Percentiles rank a stretch among this genome's conserved stretches.
phyloP scores from a whole-genome alignment of 352 stramenopile genomes.

The Phytophthora colocasiae region DNA sequence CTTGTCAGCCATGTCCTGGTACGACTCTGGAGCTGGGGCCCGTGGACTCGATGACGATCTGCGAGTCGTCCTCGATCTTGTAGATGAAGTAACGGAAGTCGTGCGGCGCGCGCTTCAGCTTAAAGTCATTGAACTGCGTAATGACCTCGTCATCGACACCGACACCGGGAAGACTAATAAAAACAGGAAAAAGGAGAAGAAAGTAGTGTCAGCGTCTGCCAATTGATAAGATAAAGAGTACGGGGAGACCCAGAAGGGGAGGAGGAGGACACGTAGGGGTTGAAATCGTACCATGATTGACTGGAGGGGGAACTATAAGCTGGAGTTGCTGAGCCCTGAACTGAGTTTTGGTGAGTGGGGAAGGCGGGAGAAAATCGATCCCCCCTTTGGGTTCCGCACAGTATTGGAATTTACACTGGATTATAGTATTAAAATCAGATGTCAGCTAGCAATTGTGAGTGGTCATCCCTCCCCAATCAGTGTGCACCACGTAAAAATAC shows the following conservation, averaged over 20 bases:
- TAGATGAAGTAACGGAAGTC: constrained; percentile 97
- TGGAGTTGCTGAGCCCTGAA: constrained; percentile 27
- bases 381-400: background rate
- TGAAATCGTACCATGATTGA: constrained; percentile 31
- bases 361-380: constrained; percentile 27
- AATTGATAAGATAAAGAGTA: background rate
- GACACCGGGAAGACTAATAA: constrained; percentile 92
- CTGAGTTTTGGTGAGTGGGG: constrained; percentile 42
- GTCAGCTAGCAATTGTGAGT: constrained; percentile 11
- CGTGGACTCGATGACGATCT: constrained; percentile 94
- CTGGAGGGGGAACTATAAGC: constrained; percentile 16
- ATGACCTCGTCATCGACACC: constrained; percentile 93
- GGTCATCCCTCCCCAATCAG: constrained; percentile 20
- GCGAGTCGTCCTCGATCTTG: constrained; percentile 93
- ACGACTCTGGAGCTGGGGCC: constrained; percentile 80
- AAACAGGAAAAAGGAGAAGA: constrained; percentile 1
- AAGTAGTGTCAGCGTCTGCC: constrained; percentile 6
- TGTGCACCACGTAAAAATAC: constrained; percentile 23
- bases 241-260: background rate
- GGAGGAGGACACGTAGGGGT: too few species aligned
- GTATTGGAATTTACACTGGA: constrained; percentile 6
- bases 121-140: constrained; percentile 96
- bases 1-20: constrained; percentile 90
- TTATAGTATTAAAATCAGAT: constrained; percentile 40
- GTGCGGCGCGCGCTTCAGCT: constrained; percentile 92